Conservation (phyloP, 2,329 filamentous ascomycete species). For the Hypoxylon sp. region DNA sequence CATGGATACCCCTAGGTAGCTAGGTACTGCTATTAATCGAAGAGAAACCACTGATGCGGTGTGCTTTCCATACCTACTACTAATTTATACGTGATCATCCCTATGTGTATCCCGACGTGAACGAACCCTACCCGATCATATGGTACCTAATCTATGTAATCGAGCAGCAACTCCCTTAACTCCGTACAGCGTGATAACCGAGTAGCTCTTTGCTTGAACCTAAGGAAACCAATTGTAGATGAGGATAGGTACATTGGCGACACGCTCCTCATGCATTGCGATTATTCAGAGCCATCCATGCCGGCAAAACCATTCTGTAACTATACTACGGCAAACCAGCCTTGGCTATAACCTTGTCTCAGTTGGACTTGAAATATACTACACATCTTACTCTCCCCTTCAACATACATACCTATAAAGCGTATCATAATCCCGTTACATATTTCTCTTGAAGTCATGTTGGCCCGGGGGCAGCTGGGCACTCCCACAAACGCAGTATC, state of each 20-base stretch:
- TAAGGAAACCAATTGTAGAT: not conserved
- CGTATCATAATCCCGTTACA: not conserved
- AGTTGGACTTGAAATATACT: not conserved
- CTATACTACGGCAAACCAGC: conserved; percentile 6
- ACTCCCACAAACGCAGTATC: not conserved
- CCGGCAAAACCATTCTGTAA: conserved; percentile 13
- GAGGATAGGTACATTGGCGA: not conserved
- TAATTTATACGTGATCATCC: not conserved
- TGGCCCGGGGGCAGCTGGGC: not conserved
- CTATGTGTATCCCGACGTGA: not conserved
- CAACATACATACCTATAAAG: not conserved
- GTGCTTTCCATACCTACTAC: not conserved
- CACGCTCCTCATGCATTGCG: conserved; percentile 32
- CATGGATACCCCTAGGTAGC: conserved; percentile 1
- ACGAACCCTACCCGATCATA: not conserved
- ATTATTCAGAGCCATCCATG: conserved; percentile 37
- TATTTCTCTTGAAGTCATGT: not conserved
- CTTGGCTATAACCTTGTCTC: conserved; percentile 6
- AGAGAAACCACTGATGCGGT: not conserved
- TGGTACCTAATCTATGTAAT: not conserved
- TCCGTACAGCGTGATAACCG: conserved; percentile 11
- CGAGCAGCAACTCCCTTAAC: not conserved
- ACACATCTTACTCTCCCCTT: not conserved
- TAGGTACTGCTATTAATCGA: not conserved
- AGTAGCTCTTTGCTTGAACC: not conserved